A percentile compares a stretch with the other conserved stretches of the same genome.
Conservation (phyloP, 495 filamentous ascomycete species). For the Hyaloscypha variabilis region DNA sequence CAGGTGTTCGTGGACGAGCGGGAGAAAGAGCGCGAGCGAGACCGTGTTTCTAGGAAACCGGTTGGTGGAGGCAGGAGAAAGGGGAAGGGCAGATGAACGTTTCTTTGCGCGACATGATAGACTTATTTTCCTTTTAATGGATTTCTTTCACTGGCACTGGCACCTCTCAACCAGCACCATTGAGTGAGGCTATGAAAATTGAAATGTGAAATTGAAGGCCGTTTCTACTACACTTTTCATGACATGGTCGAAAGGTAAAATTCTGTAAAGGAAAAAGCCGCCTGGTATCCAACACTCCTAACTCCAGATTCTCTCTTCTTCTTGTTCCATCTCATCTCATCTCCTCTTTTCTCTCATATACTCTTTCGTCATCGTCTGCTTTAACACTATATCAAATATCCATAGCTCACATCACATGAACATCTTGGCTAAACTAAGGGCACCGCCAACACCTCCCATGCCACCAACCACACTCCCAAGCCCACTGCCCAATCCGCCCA, state of each 20-base stretch:
- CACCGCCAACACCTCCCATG: constrained; percentile 47
- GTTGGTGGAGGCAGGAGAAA: constrained; percentile 21
- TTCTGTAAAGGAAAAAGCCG: neutral
- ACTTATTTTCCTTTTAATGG: constrained; percentile 18
- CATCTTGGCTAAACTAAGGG: constrained; percentile 66
- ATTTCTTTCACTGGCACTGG: neutral
- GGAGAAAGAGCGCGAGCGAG: constrained; percentile 17
- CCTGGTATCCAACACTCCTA: constrained; percentile 9
- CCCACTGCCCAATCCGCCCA: constrained; percentile 16
- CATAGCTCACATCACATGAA: constrained; percentile 55
- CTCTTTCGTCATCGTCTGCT: neutral
- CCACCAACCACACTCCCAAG: constrained; percentile 35
- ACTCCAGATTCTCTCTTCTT: neutral
- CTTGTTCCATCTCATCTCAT: neutral
- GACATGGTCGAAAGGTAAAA: neutral
- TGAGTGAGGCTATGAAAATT: neutral
- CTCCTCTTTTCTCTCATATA: neutral
- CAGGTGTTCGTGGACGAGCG: constrained; percentile 36
- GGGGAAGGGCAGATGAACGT: constrained; percentile 18
- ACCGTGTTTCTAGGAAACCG: constrained; percentile 19
- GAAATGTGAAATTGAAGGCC: neutral
- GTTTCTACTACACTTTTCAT: neutral
- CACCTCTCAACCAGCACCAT: neutral
- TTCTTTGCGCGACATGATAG: constrained; percentile 19
- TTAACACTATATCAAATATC: neutral